Base-by-base conservation (phyloP, 169 alveolate genomes). In the Eimeria tenella region DNA sequence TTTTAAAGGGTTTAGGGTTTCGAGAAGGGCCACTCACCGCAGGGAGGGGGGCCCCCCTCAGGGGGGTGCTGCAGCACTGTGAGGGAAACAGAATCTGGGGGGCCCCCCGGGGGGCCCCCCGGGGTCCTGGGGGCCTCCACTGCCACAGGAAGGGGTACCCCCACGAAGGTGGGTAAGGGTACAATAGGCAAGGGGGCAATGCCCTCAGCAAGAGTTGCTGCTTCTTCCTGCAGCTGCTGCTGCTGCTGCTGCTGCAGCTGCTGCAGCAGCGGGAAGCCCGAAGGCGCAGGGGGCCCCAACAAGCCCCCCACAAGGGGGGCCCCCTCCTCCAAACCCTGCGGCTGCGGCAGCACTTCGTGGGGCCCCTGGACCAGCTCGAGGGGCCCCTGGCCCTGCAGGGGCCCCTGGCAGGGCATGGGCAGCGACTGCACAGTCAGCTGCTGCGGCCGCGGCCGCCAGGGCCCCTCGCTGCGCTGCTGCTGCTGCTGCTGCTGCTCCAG, bases 141-240 rank as follows among this genome's bases (percentile, higher is more conserved):
- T 9, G 81, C 13, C 19, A 71, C 81, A 71, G 81, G 81, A 4
- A 71, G 81, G 15, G 81, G 81, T 5, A 71, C 81, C 52, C 81
- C 81, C 3, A 71, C 81, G 53, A 71, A 71, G 50, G 81, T 71
- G 42, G 81, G 81, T 4, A 71, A 50, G 10, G 81, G 81, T 19
- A 11, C 81, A 31, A 71, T 9, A 5, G 81, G 42, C 7, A 71
- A 31, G 6, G 81, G 81, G 4, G 81, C 53, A 10, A 71, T 9
- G 5, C 19, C 15, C 21, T 71, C 81, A 4, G 13, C 21, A 4
- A 3, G 81, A 11, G 13, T 71, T 5, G 15, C 21, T 4, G 81
- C 31, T 5, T 71, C 81, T 71, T 71, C 81, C 81, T 71, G 81
- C 50, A 71, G 53, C 81, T 71, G 81, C n/a, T n/a, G n/a, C n/a